Percentiles rank a stretch among this genome's conserved stretches.
Evolutionary conservation across 1,284 basidiomycete species (phyloP).

Genomic region (Ustilago nuda): DNA sequence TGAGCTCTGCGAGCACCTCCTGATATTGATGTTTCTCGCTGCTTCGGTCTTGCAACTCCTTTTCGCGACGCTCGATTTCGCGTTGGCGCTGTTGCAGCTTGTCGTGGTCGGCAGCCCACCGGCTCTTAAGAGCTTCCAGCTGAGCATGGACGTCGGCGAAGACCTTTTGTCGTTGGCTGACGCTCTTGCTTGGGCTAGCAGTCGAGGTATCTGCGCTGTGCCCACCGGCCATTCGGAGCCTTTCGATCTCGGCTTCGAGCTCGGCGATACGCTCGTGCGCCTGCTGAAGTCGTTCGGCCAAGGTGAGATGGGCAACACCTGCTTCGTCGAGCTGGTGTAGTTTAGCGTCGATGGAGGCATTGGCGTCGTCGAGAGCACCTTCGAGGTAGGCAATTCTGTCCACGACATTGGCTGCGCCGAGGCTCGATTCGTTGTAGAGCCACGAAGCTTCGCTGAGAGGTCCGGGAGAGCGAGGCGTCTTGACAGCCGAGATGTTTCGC

Average conservation of each 20-base stretch:
- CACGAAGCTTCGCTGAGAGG: constrained; percentile 52
- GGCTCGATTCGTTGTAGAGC: constrained; percentile 58
- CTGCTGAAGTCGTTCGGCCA: constrained; percentile 42
- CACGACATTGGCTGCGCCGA: constrained; percentile 45
- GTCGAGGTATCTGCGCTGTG: constrained; percentile 19
- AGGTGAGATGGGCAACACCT: constrained; percentile 47
- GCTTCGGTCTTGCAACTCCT: constrained; percentile 45
- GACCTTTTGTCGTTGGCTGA: constrained; percentile 37
- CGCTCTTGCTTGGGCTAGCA: constrained; percentile 36
- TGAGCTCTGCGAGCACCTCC: constrained; percentile 40
- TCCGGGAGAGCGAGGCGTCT: constrained; percentile 47
- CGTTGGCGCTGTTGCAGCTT: constrained; percentile 43
- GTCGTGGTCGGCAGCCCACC: constrained; percentile 48
- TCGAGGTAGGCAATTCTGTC: constrained; percentile 49
- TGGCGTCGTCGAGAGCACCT: constrained; percentile 52
- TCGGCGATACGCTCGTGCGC: constrained; percentile 46
- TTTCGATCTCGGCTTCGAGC: constrained; percentile 50
- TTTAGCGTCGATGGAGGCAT: constrained; percentile 56
- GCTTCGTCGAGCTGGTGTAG: constrained; percentile 51
- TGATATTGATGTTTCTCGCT: constrained; percentile 38
- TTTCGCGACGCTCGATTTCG: constrained; percentile 44
- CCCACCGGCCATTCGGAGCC: constrained; percentile 27
- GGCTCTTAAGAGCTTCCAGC: constrained; percentile 50
- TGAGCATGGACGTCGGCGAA: constrained; percentile 49
- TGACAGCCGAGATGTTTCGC: constrained; percentile 42